Conservation (phyloP, 2,329 filamentous ascomycete species). For the Westerdykella ornata region DNA sequence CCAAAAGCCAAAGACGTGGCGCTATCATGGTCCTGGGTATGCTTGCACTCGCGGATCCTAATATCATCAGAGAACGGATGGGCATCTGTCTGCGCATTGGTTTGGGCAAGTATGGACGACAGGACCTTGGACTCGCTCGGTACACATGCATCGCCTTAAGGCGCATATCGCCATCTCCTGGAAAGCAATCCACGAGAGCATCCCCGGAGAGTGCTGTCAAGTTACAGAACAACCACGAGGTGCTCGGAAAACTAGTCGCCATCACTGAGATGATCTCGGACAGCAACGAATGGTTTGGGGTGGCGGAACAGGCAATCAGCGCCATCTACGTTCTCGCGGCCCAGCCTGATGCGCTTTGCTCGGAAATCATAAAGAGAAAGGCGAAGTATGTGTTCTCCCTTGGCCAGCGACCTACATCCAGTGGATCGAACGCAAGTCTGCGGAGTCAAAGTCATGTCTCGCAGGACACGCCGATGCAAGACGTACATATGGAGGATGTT, state of each 20-base stretch:
- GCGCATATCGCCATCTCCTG: conserved; percentile 68
- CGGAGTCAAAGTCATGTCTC: conserved; percentile 7
- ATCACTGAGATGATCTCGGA: conserved; percentile 81
- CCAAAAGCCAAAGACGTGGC: conserved; percentile 79
- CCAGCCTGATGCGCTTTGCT: conserved; percentile 88
- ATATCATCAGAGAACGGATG: conserved; percentile 91
- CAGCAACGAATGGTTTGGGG: conserved; percentile 87
- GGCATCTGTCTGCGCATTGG: conserved; percentile 90
- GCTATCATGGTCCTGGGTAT: conserved; percentile 96
- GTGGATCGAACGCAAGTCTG: conserved; percentile 29
- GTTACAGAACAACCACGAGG: conserved; percentile 84
- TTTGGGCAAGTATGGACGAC: conserved; percentile 69
- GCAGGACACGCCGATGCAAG: conserved; percentile 5
- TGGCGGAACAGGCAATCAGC: conserved; percentile 91
- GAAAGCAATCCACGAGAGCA: conserved; percentile 61
- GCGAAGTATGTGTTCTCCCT: conserved; percentile 72
- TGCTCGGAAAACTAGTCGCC: conserved; percentile 70
- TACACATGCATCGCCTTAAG: conserved; percentile 91
- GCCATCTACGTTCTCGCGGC: conserved; percentile 93
- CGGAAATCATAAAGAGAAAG: conserved; percentile 80
- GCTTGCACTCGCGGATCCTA: conserved; percentile 85
- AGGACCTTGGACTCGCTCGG: conserved; percentile 82
- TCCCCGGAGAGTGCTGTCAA: conserved; percentile 56
- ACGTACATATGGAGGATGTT: conserved; percentile 5
- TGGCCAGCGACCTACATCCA: conserved; percentile 35